A percentile compares a stretch with the other conserved stretches of the same genome.
Evolutionary conservation across 306 rosid species (phyloP).

Genomic region (Datisca glomerata): DNA sequence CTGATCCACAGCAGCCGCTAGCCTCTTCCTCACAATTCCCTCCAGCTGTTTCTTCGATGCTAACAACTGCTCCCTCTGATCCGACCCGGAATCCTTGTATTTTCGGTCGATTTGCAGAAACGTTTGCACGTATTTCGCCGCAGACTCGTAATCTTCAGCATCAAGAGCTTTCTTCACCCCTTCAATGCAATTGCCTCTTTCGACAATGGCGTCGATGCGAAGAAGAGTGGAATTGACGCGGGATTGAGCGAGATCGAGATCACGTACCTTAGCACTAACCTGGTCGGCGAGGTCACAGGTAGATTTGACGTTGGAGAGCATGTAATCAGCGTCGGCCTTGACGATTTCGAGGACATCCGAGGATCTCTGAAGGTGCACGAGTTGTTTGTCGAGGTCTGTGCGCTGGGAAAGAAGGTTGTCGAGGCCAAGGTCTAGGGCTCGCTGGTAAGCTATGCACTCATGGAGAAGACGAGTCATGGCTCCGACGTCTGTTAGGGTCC

Average conservation of each 20-base stretch:
- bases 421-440: conserved; percentile 48
- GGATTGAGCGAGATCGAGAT: conserved; percentile 86
- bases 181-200: conserved; percentile 62
- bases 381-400: conserved; percentile 64
- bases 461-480: conserved; percentile 57
- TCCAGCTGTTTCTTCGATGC: conserved; percentile 57
- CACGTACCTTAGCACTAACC: conserved; percentile 67
- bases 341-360: conserved; percentile 65
- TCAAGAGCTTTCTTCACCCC: conserved; percentile 59
- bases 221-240: conserved; percentile 66
- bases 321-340: conserved; percentile 48
- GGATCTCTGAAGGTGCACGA: conserved; percentile 50
- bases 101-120: conserved; percentile 62
- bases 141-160: conserved; percentile 55
- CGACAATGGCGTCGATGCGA: conserved; percentile 77
- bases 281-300: conserved; percentile 44
- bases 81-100: conserved; percentile 58
- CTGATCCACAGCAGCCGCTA: conserved; percentile 60
- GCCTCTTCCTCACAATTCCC: conserved; percentile 68
- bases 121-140: conserved; percentile 43
- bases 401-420: conserved; percentile 69
- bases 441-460: conserved; percentile 49
- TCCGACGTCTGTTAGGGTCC: conserved; percentile 37
- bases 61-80: conserved; percentile 61
- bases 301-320: conserved; percentile 32